Percentiles rank a stretch among this genome's conserved stretches.
These are phyloP conservation scores for Tritrichomonas musculus DNA, from an alignment of 208 protist species.

Conservation along the genomic window DNA sequence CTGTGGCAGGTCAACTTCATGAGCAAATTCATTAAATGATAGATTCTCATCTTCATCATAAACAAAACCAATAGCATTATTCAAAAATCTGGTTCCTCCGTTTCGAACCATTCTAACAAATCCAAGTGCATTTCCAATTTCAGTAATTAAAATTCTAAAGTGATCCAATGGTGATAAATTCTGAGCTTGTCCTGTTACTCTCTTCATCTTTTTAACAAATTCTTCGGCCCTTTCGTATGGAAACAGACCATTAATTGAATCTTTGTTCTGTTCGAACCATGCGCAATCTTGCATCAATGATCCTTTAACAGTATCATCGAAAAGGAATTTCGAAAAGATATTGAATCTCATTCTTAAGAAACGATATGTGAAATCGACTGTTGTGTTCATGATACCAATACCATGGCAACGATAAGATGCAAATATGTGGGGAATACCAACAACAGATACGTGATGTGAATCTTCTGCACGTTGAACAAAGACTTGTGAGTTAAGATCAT, in stretches of 20 bases:
- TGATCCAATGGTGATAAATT: background rate
- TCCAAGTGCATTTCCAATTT: conserved; percentile 91
- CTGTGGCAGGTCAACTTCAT: conserved; percentile 9
- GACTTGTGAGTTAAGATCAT: conserved; percentile 91
- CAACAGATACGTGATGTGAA: conserved; percentile 79
- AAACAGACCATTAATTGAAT: conserved; percentile 61
- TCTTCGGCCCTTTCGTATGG: conserved; percentile 71
- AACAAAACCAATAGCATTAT: conserved; percentile 35
- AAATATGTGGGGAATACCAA: conserved; percentile 84
- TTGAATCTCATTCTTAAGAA: conserved; percentile 79
- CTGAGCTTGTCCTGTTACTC: conserved; percentile 59
- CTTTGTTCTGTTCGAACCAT: conserved; percentile 43
- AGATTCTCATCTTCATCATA: conserved; percentile 13
- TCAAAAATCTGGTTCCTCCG: conserved; percentile 47
- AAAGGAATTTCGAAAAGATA: conserved; percentile 85
- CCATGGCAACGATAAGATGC: conserved; percentile 83
- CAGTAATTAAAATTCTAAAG: conserved; percentile 75
- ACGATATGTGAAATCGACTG: conserved; percentile 91
- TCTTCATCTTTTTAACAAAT: conserved; percentile 77
- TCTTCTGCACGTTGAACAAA: conserved; percentile 73
- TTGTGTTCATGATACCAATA: conserved; percentile 92
- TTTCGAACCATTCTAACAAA: conserved; percentile 82
- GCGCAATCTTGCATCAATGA: conserved; percentile 44
- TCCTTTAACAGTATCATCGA: conserved; percentile 86
- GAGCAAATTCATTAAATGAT: background rate